Conservation (phyloP, 2,329 filamentous ascomycete genomes). For the Pseudopyrenochaeta lycopersici region DNA sequence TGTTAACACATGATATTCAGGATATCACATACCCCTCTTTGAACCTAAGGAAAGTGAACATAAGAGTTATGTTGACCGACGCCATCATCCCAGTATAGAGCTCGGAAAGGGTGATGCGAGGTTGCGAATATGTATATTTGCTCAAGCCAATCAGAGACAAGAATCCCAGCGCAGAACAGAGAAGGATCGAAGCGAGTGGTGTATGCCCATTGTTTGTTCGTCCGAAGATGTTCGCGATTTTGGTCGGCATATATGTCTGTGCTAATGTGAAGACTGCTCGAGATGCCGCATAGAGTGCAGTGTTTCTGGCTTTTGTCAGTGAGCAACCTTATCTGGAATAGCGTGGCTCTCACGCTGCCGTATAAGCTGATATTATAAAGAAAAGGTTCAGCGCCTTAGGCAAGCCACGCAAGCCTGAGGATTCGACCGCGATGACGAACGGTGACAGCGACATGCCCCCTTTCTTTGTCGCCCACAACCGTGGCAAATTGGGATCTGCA, state of each 20-base stretch:
- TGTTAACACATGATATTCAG: constrained; percentile 9
- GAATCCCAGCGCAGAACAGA: constrained; percentile 31
- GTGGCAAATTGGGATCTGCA: constrained; percentile 29
- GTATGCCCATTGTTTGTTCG: constrained; percentile 40
- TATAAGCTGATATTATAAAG: constrained; percentile 45
- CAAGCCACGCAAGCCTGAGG: constrained; percentile 27
- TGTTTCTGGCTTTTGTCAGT: constrained; percentile 28
- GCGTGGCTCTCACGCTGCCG: constrained; percentile 31
- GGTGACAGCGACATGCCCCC: constrained; percentile 20
- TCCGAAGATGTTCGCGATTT: constrained; percentile 27
- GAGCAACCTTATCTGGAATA: background rate
- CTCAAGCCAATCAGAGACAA: constrained; percentile 31
- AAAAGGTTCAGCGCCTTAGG: constrained; percentile 34
- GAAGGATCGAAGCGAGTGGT: constrained; percentile 32
- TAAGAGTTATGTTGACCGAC: constrained; percentile 33
- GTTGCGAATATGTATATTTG: constrained; percentile 26
- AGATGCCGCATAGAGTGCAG: constrained; percentile 39
- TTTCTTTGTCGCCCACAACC: constrained; percentile 19
- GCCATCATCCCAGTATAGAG: constrained; percentile 34
- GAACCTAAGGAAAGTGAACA: constrained; percentile 41
- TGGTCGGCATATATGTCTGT: constrained; percentile 22
- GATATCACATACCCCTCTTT: constrained; percentile 20
- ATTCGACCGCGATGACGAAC: constrained; percentile 38
- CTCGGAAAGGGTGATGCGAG: constrained; percentile 27
- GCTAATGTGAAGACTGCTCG: constrained; percentile 39